Base-by-base conservation (phyloP, 2,329 filamentous ascomycete species). In the Fusarium caatingaense region DNA sequence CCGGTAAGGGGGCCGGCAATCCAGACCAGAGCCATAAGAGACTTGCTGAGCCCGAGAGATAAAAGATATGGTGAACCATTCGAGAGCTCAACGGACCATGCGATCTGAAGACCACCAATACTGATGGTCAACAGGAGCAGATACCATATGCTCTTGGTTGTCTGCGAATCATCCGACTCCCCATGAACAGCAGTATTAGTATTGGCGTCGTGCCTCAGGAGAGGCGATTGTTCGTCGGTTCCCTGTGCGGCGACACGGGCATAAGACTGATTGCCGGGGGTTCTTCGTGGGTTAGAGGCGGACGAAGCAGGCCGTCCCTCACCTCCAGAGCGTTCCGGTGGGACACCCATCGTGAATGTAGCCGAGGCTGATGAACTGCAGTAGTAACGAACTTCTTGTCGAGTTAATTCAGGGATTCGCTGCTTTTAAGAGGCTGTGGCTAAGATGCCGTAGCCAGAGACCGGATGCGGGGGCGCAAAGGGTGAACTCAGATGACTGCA, bases 41-140 rank as follows among this genome's bases (percentile, higher is more conserved):
- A 91, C 82, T 95, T 94, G 85, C 90, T 93, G 80, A 96, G 86
- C 13, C 93, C 93, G 30, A 96, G 87, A 2, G 92, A 94, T 42
- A 95, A 83, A 42, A 96, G 83, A 76, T 92, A 96, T 8, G 93
- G 92, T 56, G 95, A 97, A 73, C 94, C 94, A 83, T 97, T 95
- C 56, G 94, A 97, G 44, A 97, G 85, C 80, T 98, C 95, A 44
- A 97, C 94, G 2, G 94, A 94, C 95, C 95, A 98, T 28, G 95
- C 94, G 72, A 98, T 92, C 81, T 98, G 95, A 67, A 98, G 84
- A 25, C 93, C 95, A 64, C 93, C 93, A 72, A 97, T 92, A 77
- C 92, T 90, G 66, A 98, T 85, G 9, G 95, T 97, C 79, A 98
- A 83, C 67, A 97, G 83, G 72, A 97, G 88, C 74, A 98, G 84